Conservation (phyloP, 306 rosid species). For the Prunus mume region DNA sequence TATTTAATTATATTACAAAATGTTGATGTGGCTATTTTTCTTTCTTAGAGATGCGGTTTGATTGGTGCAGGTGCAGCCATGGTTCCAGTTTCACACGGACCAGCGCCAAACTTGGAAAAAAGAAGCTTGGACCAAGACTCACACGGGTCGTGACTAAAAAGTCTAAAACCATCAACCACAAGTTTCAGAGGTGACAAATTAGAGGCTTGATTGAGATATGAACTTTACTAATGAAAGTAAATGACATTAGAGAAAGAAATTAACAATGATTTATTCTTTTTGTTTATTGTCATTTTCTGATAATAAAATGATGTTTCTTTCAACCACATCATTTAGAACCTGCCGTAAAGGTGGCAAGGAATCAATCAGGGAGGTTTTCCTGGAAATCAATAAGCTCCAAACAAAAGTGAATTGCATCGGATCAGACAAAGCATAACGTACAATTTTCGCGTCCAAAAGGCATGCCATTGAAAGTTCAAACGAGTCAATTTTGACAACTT, state of each 20-base stretch:
- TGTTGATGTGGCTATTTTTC: not conserved
- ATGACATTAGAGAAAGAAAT: not conserved
- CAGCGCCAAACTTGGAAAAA: not conserved
- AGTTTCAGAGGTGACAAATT: constrained; percentile 2
- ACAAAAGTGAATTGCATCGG: not conserved
- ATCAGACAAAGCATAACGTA: not conserved
- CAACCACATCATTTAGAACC: not conserved
- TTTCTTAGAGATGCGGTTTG: not conserved
- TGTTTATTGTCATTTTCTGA: not conserved
- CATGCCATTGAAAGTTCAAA: constrained; percentile 4
- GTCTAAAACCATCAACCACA: not conserved
- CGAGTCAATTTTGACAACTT: constrained; percentile 9
- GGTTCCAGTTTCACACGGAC: constrained; percentile 7
- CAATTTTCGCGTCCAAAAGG: not conserved
- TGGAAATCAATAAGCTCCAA: not conserved
- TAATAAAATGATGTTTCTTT: not conserved
- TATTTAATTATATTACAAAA: not conserved
- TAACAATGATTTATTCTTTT: not conserved
- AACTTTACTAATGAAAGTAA: not conserved
- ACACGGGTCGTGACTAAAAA: not conserved
- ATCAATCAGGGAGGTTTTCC: not conserved
- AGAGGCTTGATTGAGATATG: not conserved
- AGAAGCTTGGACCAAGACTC: not conserved
- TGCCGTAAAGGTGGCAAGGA: not conserved
- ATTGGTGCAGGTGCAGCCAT: not conserved